Conservation (phyloP, 345 rosid genomes). For the Salix caprea region DNA sequence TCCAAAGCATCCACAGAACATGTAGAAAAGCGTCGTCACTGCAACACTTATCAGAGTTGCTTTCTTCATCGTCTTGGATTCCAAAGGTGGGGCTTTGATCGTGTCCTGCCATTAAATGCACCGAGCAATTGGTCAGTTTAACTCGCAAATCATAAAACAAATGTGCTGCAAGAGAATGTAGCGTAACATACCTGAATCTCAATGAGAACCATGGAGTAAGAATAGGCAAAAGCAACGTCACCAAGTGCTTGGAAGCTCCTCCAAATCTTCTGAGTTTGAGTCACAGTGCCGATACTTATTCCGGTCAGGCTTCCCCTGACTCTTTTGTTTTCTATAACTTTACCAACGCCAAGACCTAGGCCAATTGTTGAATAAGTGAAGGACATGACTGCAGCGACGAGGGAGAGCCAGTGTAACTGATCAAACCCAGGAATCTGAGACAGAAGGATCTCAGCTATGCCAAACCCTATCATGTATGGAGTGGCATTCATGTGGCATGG, state of each 20-base stretch:
- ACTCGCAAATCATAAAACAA: not conserved
- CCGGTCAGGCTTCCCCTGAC: slow-evolving; percentile 74
- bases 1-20: slow-evolving; percentile 84
- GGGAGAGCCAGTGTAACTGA: slow-evolving; percentile 89
- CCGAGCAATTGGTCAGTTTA: not conserved
- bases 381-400: slow-evolving; percentile 89
- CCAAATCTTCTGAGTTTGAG: slow-evolving; percentile 70
- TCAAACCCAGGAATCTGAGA: slow-evolving; percentile 87
- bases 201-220: slow-evolving; percentile 70
- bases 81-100: slow-evolving; percentile 61
- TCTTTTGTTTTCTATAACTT: slow-evolving; percentile 60
- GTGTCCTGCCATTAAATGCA: slow-evolving; percentile 41
- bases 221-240: slow-evolving; percentile 84
- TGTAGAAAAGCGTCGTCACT: slow-evolving; percentile 81
- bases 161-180: not conserved
- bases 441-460: slow-evolving; percentile 47
- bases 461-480: slow-evolving; percentile 68
- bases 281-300: slow-evolving; percentile 48
- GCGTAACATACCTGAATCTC: slow-evolving; percentile 64
- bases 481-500: slow-evolving; percentile 52
- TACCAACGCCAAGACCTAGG: slow-evolving; percentile 71
- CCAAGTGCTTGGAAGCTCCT: slow-evolving; percentile 89
- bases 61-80: slow-evolving; percentile 71
- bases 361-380: slow-evolving; percentile 91
- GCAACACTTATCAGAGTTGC: slow-evolving; percentile 62